A percentile compares a stretch with the other conserved stretches of the same genome.
Evolutionary conservation across 257 asterid genomes (phyloP).

Genomic region (Perilla frutescens): DNA sequence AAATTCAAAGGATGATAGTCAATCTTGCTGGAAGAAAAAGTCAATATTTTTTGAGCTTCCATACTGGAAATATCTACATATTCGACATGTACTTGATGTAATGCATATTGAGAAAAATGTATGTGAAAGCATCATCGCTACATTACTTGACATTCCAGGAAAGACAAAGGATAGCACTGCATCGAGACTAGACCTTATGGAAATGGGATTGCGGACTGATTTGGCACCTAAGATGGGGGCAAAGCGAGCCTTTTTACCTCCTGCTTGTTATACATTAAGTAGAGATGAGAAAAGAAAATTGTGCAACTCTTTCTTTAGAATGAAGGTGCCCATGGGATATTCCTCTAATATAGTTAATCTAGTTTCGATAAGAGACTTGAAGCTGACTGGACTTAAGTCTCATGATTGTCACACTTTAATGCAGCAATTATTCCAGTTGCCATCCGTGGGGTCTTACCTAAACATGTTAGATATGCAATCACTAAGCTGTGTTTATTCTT

Average conservation of each 20-base stretch:
- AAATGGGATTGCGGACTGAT: background rate
- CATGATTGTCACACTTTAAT: background rate
- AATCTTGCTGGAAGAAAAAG: background rate
- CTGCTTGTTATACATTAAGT: background rate
- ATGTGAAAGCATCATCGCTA: too few relatives aligned
- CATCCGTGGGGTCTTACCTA: background rate
- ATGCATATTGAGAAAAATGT: too few relatives aligned
- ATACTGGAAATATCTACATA: background rate
- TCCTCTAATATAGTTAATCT: background rate
- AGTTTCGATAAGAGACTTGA: background rate
- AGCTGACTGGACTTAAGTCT: background rate
- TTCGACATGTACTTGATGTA: too few relatives aligned
- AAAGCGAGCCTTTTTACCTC: background rate
- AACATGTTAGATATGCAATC: background rate
- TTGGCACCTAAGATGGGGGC: background rate
- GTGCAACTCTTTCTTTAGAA: background rate
- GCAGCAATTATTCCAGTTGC: background rate
- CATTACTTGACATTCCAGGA: too few relatives aligned
- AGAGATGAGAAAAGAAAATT: background rate
- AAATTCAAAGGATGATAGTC: background rate
- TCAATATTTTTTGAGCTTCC: background rate
- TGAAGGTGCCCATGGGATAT: background rate
- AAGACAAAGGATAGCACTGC: too few relatives aligned
- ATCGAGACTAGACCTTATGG: background rate
- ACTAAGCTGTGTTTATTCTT: background rate